Evolutionary conservation across 768 basidiomycete species (phyloP), one percentile per base, ranked within the genome.

Genomic region (Mycena alexandri): DNA sequence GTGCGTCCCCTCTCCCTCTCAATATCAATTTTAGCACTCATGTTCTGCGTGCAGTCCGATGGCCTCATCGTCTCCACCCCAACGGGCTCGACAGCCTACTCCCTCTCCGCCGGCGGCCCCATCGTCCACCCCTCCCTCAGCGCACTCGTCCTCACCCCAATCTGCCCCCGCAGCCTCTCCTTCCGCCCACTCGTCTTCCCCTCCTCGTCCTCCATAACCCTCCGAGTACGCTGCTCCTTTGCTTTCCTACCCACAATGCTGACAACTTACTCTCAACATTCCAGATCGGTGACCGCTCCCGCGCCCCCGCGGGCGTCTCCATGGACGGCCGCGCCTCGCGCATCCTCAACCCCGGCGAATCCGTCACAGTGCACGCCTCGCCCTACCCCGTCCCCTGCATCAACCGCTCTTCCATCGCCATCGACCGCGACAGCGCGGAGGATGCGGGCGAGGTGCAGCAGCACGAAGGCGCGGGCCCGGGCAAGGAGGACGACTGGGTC

Each of bases 31-130:
- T 62, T 63, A 65, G 63, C n/a, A n/a, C n/a, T n/a, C n/a, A n/a
- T 46, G 2, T 11, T 38, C 10, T 14, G 67, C 64, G 29, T 19
- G 43, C 74, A 96, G 95, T 94, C 95, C 41, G 96, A 98, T 73
- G 96, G 96, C 42, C 82, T 98, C 65, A 95, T 98, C 62, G 89
- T 98, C 60, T 95, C 95, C 9, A 98, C 96, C 2, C 96, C 96
- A 22, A 98, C 96, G 3, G 96, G 96, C 8, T 98, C 96, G 22
- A 98, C 96, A 4, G 96, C 96, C 17, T 98, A 98, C 79, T 98
- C 96, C 0, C 85, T 98, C 24, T 97, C 95, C 4, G 94, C 96
- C 0, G 96, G 96, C 38, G 96, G 96, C 25, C 96, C 96, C 5
- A 98, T 98, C 71, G 95, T 98, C 0, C 96, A 98, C 69, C 96